A percentile compares a stretch with the other conserved stretches of the same genome.
These are phyloP conservation scores for Babesia ovata DNA, from an alignment of 169 alveolate species.

Conservation along the genomic window DNA sequence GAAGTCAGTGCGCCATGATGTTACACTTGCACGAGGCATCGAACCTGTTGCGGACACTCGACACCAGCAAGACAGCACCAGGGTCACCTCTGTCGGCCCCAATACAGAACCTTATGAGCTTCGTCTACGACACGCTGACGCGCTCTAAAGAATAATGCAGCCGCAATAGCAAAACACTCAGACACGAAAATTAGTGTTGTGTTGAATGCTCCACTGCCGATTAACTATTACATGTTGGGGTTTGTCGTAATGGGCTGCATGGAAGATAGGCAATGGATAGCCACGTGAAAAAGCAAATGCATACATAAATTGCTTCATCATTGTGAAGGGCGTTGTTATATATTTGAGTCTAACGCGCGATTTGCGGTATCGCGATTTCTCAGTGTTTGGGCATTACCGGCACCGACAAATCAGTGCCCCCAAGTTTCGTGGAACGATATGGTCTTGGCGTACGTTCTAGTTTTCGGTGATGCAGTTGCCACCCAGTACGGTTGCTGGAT, in stretches of 20 bases:
- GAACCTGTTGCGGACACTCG: background rate
- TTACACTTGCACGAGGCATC: slow-evolving; percentile 35
- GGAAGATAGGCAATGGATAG: no score
- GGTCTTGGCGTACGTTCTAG: slow-evolving; percentile 67
- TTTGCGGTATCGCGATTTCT: background rate
- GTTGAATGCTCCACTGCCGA: no score
- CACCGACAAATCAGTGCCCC: slow-evolving; percentile 75
- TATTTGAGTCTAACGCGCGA: background rate
- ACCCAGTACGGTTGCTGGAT: slow-evolving; percentile 70
- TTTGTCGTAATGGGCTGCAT: no score
- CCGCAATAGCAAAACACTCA: background rate
- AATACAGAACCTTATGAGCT: slow-evolving; percentile 9
- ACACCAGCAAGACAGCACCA: background rate
- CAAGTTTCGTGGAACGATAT: slow-evolving; percentile 58
- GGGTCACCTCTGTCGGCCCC: slow-evolving; percentile 12
- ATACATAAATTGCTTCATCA: no score
- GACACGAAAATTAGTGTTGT: no score
- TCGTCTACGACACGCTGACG: slow-evolving; percentile 31
- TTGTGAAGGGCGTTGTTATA: no score
- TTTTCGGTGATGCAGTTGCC: slow-evolving; percentile 47
- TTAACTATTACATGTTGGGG: no score
- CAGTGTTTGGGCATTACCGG: slow-evolving; percentile 74
- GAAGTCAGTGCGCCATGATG: slow-evolving; percentile 38
- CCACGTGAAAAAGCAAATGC: no score
- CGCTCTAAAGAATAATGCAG: slow-evolving; percentile 11